phyloP scores from a whole-genome alignment of 495 filamentous ascomycete genomes.

The Sabuloglossum arenarium region DNA sequence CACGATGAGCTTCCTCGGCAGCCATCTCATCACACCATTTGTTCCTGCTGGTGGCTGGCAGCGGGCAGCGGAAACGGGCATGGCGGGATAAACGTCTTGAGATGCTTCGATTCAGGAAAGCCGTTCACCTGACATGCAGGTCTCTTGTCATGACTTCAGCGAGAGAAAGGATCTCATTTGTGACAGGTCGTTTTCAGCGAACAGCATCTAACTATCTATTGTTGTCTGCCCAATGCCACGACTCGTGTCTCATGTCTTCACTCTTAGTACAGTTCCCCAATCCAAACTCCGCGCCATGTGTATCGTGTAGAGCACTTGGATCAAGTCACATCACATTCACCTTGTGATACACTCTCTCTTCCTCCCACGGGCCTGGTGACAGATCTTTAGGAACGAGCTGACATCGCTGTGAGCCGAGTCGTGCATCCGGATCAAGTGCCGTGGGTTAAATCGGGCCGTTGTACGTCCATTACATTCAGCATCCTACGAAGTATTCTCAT shows the following conservation, averaged over 20 bases:
- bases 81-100: too few relatives aligned
- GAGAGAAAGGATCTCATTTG: too few relatives aligned
- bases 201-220: too few relatives aligned
- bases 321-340: neutral
- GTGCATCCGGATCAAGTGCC: neutral
- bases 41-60: neutral
- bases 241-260: neutral
- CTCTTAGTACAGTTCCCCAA: neutral
- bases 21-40: neutral
- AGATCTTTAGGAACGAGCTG: neutral
- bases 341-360: neutral
- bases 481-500: too few relatives aligned
- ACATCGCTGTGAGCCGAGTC: neutral
- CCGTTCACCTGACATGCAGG: neutral
- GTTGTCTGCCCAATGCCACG: neutral
- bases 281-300: neutral
- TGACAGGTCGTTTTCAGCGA: neutral
- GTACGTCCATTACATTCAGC: too few relatives aligned
- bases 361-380: neutral
- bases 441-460: neutral
- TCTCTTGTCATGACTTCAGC: neutral
- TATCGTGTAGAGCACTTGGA: neutral
- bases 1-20: neutral
- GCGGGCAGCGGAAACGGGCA: neutral
- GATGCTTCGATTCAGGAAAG: neutral